Conservation (phyloP, 139 green algal genomes). For the Microglena sp. region DNA sequence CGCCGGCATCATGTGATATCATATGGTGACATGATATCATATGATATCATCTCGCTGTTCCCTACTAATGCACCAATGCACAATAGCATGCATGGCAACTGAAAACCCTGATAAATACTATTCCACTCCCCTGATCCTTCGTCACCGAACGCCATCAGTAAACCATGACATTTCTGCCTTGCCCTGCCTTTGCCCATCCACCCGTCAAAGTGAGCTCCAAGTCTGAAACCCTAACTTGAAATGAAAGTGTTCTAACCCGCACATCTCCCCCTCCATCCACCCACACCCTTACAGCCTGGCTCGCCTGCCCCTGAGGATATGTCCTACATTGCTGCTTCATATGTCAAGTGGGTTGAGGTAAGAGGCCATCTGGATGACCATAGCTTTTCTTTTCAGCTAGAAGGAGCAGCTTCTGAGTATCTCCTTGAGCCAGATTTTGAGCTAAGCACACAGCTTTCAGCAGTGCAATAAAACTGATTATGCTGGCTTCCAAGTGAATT, state of each 20-base stretch:
- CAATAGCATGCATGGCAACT: background rate
- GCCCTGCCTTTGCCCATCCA: background rate
- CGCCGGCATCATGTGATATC: too few species aligned
- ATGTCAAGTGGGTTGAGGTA: constrained; percentile 69
- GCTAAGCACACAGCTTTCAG: background rate
- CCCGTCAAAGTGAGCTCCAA: too few species aligned
- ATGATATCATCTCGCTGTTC: too few species aligned
- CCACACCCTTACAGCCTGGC: constrained; percentile 32
- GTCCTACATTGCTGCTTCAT: constrained; percentile 73
- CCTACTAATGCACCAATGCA: too few species aligned
- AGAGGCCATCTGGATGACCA: background rate
- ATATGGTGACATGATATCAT: too few species aligned
- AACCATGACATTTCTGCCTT: background rate
- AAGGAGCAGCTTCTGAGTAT: background rate
- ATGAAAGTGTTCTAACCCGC: background rate
- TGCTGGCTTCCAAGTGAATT: background rate
- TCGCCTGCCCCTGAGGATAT: constrained; percentile 42
- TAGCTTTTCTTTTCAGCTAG: background rate
- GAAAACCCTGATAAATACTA: background rate
- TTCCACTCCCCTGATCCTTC: background rate
- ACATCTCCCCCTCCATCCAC: background rate
- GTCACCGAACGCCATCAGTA: constrained; percentile 8
- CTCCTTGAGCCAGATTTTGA: too few species aligned
- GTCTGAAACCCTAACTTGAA: too few species aligned
- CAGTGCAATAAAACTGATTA: background rate